These are phyloP conservation scores for Corylus americana DNA, from an alignment of 306 rosid species.

Conservation along the genomic window DNA sequence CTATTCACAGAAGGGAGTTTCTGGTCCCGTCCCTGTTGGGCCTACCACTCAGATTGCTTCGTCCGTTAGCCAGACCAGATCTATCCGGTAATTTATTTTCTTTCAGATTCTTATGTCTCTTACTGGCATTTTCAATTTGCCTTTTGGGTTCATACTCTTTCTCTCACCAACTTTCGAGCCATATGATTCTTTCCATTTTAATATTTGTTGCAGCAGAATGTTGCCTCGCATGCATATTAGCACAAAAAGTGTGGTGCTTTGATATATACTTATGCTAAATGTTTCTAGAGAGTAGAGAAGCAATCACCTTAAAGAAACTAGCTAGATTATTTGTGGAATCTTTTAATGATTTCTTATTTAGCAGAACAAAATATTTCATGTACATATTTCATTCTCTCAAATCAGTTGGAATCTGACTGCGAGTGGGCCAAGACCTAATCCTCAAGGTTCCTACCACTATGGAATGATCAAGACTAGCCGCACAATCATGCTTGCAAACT, in stretches of 20 bases:
- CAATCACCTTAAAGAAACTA: no score
- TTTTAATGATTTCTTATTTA: background rate
- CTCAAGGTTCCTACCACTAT: slow-evolving; percentile 95
- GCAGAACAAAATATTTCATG: no score
- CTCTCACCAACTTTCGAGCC: no score
- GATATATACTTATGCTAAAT: background rate
- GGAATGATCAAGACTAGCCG: slow-evolving; percentile 74
- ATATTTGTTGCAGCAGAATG: background rate
- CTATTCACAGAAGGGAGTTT: slow-evolving; percentile 66
- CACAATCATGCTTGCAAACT: slow-evolving; percentile 81
- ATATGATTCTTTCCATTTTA: background rate
- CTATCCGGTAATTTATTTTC: slow-evolving; percentile 60
- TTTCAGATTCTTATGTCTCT: slow-evolving; percentile 12
- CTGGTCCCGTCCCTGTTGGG: slow-evolving; percentile 79
- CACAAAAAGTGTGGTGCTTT: background rate
- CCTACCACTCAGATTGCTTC: slow-evolving; percentile 68
- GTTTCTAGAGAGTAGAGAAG: no score
- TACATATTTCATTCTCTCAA: background rate
- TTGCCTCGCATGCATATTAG: background rate
- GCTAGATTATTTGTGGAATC: no score
- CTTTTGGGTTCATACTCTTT: background rate
- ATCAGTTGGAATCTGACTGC: slow-evolving; percentile 87
- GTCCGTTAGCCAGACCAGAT: slow-evolving; percentile 79
- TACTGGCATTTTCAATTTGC: background rate
- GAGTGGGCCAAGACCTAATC: slow-evolving; percentile 97